Conservation (phyloP, 108 stramenopile genomes). For the Skeletonema grethae region DNA sequence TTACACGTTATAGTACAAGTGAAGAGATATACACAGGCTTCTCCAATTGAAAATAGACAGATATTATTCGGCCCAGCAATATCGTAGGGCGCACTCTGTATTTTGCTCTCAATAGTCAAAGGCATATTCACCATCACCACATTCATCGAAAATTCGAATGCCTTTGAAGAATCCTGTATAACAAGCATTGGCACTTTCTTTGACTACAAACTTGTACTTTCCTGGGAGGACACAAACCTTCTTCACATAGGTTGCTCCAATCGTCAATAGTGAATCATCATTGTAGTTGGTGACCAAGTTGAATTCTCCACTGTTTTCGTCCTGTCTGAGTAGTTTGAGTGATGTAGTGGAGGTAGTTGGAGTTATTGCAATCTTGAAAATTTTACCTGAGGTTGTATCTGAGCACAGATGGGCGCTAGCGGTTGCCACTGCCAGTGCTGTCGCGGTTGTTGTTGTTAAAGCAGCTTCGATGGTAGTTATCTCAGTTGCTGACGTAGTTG, state of each 20-base stretch:
- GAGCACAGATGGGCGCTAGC: background rate
- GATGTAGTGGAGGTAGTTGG: background rate
- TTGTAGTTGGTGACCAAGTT: background rate
- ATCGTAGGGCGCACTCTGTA: too few relatives aligned
- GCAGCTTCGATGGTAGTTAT: background rate
- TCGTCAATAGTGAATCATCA: background rate
- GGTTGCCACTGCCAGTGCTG: background rate
- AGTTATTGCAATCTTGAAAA: conserved; percentile 1
- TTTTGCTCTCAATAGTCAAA: background rate
- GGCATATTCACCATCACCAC: background rate
- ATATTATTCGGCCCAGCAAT: too few relatives aligned
- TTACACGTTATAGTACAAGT: too few relatives aligned
- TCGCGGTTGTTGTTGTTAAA: background rate
- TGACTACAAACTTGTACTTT: background rate
- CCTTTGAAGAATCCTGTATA: background rate
- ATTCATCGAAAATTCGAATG: background rate
- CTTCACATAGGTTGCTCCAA: background rate
- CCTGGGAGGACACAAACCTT: background rate
- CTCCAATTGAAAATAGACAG: too few relatives aligned
- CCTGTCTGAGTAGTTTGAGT: background rate
- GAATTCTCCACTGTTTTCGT: background rate
- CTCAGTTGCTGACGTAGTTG: background rate
- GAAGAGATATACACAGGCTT: too few relatives aligned
- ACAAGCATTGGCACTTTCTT: background rate
- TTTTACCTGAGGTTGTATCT: background rate